Base-by-base conservation (phyloP, 179 eudicot species). In the Silene noctiflora region DNA sequence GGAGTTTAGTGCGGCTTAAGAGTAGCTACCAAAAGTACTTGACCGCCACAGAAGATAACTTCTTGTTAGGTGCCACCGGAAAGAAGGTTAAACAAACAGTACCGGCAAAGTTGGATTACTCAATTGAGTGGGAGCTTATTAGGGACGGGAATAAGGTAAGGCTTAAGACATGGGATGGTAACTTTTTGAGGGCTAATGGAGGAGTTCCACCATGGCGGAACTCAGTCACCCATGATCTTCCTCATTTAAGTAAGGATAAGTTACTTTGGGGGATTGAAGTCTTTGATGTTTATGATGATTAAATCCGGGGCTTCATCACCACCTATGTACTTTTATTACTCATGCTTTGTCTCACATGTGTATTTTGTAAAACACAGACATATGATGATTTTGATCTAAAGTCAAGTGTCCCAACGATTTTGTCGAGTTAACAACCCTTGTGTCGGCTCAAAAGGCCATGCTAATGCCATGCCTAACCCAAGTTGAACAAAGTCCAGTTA, bases 41-140 rank as follows among this genome's bases (percentile, higher is more conserved):
- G 14, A 86, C 91, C 4, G 96, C 96, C 48, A 89, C 94, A 17
- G 86, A 93, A 62, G 83, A 84, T 64, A 87, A 87, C 12, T 91
- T 86, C 73, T 87, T 93, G 56, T 85, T 91, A 10, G 96, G 96
- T 10, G 83, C 86, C 78, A 93, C 98, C 19, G 98, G 98, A 19
- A 83, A 80, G 55, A 93, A 93, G 65, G 96, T 93, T 16, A 59
- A 82, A 62, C 98, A 93, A 79, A 84, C 87, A 2, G 3, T 68
- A 12, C 90, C 97, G 16, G 29, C 74, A 2, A 75, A 90, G 22
- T 87, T 87, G 11, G 91, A 93, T 77, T 87, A 94, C 1, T 84
- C 96, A 2, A 53, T 79, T 16, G 83, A 83, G 29, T 83, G 85
- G 85, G 85, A 79, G 73, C 80, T 82, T 2, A 69, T 79, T 0